phyloP scores from a whole-genome alignment of 345 rosid genomes.

The Psidium friedrichsthalianum region DNA sequence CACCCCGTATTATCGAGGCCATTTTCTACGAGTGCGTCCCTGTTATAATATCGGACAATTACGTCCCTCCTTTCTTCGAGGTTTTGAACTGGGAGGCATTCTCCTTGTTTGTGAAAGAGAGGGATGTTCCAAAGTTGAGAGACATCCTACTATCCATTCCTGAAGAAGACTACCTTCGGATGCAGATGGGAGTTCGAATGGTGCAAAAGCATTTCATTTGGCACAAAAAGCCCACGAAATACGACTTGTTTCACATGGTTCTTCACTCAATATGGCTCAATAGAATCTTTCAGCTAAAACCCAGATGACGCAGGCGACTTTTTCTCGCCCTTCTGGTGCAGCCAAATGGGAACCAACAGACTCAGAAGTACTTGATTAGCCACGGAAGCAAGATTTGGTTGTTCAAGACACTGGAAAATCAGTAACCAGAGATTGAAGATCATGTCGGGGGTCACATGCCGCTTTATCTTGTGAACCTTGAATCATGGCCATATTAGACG shows the following conservation, averaged over 20 bases:
- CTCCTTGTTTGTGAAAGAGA: conserved; percentile 71
- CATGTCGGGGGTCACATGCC: neutral
- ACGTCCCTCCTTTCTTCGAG: conserved; percentile 86
- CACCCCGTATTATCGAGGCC: conserved; percentile 78
- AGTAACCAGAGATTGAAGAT: neutral
- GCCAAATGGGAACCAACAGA: neutral
- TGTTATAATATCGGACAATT: conserved; percentile 79
- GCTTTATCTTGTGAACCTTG: neutral
- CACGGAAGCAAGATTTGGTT: neutral
- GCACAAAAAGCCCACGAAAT: conserved; percentile 68
- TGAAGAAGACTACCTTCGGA: conserved; percentile 41
- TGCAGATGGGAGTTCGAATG: conserved; percentile 56
- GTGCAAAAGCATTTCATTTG: conserved; percentile 86
- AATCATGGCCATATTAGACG: neutral
- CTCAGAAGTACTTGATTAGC: neutral
- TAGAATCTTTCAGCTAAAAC: conserved; percentile 40
- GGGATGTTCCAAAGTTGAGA: conserved; percentile 54
- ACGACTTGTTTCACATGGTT: conserved; percentile 69
- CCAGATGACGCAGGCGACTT: conserved; percentile 10
- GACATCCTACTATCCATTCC: conserved; percentile 54
- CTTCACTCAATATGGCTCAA: conserved; percentile 79
- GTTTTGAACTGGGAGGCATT: conserved; percentile 69
- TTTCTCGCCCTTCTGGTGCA: neutral
- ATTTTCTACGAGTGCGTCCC: conserved; percentile 72
- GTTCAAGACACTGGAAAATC: neutral